Evolutionary conservation across 768 basidiomycete species (phyloP), one percentile per base, ranked within the genome.

Genomic region (Termitomyces sp.): DNA sequence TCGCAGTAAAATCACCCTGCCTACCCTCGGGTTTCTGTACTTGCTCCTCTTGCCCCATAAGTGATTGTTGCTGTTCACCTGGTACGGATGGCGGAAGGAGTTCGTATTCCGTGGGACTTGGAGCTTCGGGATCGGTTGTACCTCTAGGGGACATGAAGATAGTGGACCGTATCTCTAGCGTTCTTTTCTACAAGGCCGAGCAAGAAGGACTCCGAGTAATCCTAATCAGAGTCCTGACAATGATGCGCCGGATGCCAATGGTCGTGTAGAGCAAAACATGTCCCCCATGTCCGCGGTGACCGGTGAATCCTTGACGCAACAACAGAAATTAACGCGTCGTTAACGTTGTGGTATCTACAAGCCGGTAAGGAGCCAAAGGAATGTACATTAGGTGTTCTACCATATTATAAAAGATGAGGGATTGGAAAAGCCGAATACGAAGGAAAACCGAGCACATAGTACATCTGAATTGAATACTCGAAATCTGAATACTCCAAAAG

Each of bases 1-100:
- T 62, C 3, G 76, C 77, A 27, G 69, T 16, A 3, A 34, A 23
- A 54, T 84, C 82, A 0, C 77, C 74, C 23, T 51, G 27, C 23
- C 82, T 75, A 0, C 66, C 68, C 59, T 82, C 79, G 25, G 59
- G 31, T 47, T 63, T 62, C 48, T 73, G 67, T 60, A 62, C 65
- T 66, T 57, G 73, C 66, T 58, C 76, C 63, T 66, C 71, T 70
- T 59, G 60, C 21, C 63, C 62, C 64, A 65, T 66, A 29, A 57
- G 47, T 9, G 64, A 55, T 32, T 54, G 59, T 48, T 43, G 48
- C 32, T 58, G 52, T 56, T 56, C 60, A 23, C 38, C 32, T 48
- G 60, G 54, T 50, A 62, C 61, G 7, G 65, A 27, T 11, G 64
- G 63, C 19, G 68, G 65, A 17, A 70, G 59, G 16, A 71, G 61